Percentiles rank a stretch among this genome's conserved stretches.
phyloP scores from a whole-genome alignment of 169 alveolate species.

The Amoebophrya sp. region DNA sequence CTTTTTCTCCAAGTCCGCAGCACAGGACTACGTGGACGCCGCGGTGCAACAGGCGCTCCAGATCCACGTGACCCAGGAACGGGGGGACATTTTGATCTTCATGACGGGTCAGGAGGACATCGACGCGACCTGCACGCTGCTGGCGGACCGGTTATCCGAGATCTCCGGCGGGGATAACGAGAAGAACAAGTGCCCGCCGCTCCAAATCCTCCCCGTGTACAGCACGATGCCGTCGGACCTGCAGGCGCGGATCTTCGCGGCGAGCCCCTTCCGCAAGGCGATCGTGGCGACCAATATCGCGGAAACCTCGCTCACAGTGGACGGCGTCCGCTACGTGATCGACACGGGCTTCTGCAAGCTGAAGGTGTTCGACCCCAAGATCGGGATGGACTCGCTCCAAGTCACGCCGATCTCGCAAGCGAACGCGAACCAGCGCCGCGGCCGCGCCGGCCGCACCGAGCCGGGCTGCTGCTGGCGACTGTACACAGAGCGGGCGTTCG shows the following conservation, averaged over 20 bases:
- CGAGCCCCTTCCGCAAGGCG: slow-evolving; percentile 64
- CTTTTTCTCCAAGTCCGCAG: slow-evolving; percentile 74
- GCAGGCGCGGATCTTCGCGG: slow-evolving; percentile 82
- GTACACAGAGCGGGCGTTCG: slow-evolving; percentile 90
- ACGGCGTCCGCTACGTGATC: slow-evolving; percentile 94
- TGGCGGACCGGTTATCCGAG: slow-evolving; percentile 72
- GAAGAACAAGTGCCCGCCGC: slow-evolving; percentile 22
- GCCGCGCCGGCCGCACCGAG: slow-evolving; percentile 99
- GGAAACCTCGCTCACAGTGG: slow-evolving; percentile 97
- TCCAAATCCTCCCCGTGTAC: slow-evolving; percentile 83
- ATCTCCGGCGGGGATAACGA: too few relatives aligned
- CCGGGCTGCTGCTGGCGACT: slow-evolving; percentile 98
- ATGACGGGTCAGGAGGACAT: slow-evolving; percentile 99
- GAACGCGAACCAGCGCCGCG: slow-evolving; percentile 96
- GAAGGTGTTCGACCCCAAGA: slow-evolving; percentile 95
- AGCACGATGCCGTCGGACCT: slow-evolving; percentile 93
- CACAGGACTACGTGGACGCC: slow-evolving; percentile 96
- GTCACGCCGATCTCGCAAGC: slow-evolving; percentile 99
- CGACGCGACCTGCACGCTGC: slow-evolving; percentile 88
- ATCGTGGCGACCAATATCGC: slow-evolving; percentile 99
- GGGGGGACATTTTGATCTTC: slow-evolving; percentile 67
- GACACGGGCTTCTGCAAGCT: slow-evolving; percentile 98
- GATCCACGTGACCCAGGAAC: slow-evolving; percentile 74
- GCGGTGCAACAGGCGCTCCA: slow-evolving; percentile 95
- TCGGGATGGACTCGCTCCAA: slow-evolving; percentile 98